Evolutionary conservation across 805 yeast species (phyloP), one percentile per base, ranked within the genome.

Genomic region (Schwanniomyces sp.): DNA sequence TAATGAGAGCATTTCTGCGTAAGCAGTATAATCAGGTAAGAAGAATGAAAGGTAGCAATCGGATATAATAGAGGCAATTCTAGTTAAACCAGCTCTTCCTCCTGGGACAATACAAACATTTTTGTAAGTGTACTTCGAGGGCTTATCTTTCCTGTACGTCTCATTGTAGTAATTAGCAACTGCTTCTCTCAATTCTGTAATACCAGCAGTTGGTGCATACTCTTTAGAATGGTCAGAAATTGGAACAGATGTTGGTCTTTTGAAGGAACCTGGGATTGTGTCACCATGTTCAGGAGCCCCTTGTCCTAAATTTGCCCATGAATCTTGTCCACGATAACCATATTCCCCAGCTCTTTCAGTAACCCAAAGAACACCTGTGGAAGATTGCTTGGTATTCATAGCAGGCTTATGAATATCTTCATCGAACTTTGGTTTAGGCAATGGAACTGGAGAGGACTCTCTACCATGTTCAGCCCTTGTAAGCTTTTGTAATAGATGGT

Each of bases 221-320:
- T 80, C 86, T 56, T 80, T 70, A 44, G 76, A 70, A 45, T 72
- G 67, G 48, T 76, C 76, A 10, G 79, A 70, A 12, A 81, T 66
- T 0, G 77, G 75, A 26, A 81, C 64, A 7, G 69, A 54, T 0
- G 67, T 67, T 3, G 86, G 86, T 59, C 84, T 67, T 45, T 71
- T 69, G 59, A 80, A 79, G 28, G 84, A 80, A 3, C 85, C 85
- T 2, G 80, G 80, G 40, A 81, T 67, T 7, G 75, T 71, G 41
- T 78, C 82, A 18, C 85, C 85, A 45, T 80, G 84, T 58, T 81
- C 85, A 3, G 86, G 85, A 47, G 83, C 82, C 41, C 86, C 86
- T 59, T 81, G 86, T 38, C 86, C 86, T 59, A 81, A 66, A 58
- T 81, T 81, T 34, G 82, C 79, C 85, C 85, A 81, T 10, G 69